These are phyloP conservation scores for Agastache rugosa DNA, from an alignment of 257 asterid species.

Conservation along the genomic window DNA sequence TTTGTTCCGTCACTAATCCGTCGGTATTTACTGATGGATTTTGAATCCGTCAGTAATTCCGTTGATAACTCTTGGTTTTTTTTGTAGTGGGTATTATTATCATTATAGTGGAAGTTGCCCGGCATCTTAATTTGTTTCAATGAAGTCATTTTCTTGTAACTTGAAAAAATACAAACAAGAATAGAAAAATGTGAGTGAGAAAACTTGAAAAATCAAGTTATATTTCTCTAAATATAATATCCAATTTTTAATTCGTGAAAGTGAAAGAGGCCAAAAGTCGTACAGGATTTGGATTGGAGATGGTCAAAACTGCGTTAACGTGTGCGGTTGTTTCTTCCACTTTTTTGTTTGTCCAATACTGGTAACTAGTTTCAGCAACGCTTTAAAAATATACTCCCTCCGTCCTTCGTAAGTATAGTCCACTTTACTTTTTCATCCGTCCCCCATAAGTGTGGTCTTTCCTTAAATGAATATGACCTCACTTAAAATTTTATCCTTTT, in stretches of 20 bases:
- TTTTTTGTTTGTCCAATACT: neutral
- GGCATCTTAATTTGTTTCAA: neutral
- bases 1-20: no score
- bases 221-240: neutral
- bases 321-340: neutral
- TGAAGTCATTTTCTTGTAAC: neutral
- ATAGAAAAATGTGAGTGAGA: neutral
- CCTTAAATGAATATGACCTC: no score
- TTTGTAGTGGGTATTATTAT: no score
- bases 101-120: neutral
- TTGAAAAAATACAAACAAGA: neutral
- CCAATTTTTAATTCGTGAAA: neutral
- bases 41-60: no score
- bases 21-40: no score
- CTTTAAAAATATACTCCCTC: no score
- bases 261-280: constrained; percentile 18
- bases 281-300: neutral
- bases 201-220: neutral
- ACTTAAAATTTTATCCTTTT: no score
- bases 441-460: no score
- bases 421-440: no score
- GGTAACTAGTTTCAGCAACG: neutral
- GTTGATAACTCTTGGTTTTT: no score
- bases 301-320: constrained; percentile 25
- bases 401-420: no score